These are phyloP conservation scores for Borovskyia barvae DNA, from an alignment of 208 protist species.

Conservation along the genomic window DNA sequence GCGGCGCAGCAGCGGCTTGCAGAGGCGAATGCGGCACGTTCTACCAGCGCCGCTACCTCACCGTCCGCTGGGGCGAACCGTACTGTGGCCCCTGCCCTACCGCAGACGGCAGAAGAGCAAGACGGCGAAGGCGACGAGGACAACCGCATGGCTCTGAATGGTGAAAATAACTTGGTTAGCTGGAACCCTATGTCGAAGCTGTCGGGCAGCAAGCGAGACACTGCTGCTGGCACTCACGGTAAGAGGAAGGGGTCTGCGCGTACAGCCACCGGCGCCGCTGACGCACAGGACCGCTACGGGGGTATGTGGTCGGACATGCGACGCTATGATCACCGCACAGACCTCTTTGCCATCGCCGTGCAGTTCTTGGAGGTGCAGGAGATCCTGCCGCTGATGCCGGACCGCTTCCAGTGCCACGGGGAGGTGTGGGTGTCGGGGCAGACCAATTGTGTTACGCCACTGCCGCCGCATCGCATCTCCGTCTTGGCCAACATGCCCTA, in stretches of 20 bases:
- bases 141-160: conserved; percentile 19
- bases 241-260: no score
- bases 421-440: conserved; percentile 68
- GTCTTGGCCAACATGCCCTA: conserved; percentile 38
- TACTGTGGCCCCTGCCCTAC: not conserved
- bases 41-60: not conserved
- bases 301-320: conserved; percentile 32
- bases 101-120: no score
- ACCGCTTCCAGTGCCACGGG: conserved; percentile 67
- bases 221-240: no score
- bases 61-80: not conserved
- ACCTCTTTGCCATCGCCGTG: conserved; percentile 48
- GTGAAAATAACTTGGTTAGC: conserved; percentile 37
- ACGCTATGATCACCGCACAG: conserved; percentile 24
- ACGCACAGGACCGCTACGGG: conserved; percentile 26
- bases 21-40: not conserved
- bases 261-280: no score
- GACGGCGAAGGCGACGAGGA: not conserved
- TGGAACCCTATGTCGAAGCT: conserved; percentile 28
- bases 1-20: not conserved
- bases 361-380: conserved; percentile 60
- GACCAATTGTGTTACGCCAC: conserved; percentile 16
- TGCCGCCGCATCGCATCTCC: conserved; percentile 17
- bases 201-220: not conserved
- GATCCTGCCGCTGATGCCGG: conserved; percentile 55